These are phyloP conservation scores for Mortierella claussenii DNA, from an alignment of 192 early-diverging fungal genomes.

Conservation along the genomic window DNA sequence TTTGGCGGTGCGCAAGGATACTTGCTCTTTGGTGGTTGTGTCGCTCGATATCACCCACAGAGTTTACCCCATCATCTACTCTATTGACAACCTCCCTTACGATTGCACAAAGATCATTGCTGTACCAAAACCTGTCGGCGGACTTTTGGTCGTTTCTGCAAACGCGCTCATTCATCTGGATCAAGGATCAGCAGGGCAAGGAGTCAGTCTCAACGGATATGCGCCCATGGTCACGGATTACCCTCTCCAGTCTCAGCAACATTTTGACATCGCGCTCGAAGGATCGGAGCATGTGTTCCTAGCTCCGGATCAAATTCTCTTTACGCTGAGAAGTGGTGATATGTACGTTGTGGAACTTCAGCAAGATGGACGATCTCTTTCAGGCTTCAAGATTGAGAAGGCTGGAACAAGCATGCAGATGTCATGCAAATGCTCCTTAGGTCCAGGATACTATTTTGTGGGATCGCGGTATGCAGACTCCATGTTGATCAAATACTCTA, in stretches of 20 bases:
- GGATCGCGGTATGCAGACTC: constrained; percentile 75
- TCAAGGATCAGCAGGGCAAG: constrained; percentile 84
- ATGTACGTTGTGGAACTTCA: constrained; percentile 77
- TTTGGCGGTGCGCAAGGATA: constrained; percentile 73
- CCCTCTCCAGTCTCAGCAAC: constrained; percentile 59
- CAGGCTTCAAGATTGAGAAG: constrained; percentile 70
- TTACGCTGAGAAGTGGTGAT: constrained; percentile 79
- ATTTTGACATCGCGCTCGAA: constrained; percentile 78
- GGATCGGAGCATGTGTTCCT: constrained; percentile 72
- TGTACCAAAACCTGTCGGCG: constrained; percentile 87
- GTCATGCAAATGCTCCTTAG: constrained; percentile 61
- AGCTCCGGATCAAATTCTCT: constrained; percentile 74
- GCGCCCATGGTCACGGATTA: constrained; percentile 59
- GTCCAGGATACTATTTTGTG: constrained; percentile 74
- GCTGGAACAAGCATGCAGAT: constrained; percentile 61
- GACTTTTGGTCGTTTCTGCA: constrained; percentile 81
- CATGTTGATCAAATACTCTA: constrained; percentile 73
- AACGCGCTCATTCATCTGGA: constrained; percentile 88
- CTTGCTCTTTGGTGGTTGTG: constrained; percentile 79
- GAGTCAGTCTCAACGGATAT: constrained; percentile 80
- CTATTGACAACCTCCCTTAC: constrained; percentile 81
- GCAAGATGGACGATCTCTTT: constrained; percentile 83
- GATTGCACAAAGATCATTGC: constrained; percentile 78
- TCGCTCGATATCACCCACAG: constrained; percentile 85
- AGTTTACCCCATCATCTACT: constrained; percentile 85